phyloP scores from a whole-genome alignment of 73 alveolate genomes.

The Effrenium voratum region DNA sequence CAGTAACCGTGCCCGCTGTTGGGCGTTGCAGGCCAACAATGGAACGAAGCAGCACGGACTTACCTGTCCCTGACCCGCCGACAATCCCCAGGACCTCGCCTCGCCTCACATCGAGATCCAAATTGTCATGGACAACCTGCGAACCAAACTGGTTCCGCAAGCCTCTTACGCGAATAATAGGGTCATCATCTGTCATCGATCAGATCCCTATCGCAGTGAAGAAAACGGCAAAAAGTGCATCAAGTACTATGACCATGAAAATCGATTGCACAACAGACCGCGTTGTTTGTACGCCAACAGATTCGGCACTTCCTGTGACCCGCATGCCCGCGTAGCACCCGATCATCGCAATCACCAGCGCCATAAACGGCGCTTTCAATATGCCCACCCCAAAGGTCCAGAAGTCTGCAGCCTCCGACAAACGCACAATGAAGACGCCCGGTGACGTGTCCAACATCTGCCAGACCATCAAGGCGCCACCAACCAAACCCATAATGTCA shows the following conservation, averaged over 20 bases:
- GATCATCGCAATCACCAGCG: neutral
- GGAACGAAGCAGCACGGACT: neutral
- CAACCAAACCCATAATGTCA: no score
- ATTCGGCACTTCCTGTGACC: neutral
- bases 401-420: no score
- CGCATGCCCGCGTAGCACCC: neutral
- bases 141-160: neutral
- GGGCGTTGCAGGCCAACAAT: neutral
- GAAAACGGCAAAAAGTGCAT: neutral
- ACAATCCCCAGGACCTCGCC: neutral
- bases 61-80: neutral
- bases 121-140: neutral
- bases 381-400: neutral
- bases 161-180: neutral
- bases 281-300: neutral
- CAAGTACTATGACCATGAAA: neutral
- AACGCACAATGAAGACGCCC: no score
- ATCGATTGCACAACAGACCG: neutral
- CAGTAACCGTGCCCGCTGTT: neutral
- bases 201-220: neutral
- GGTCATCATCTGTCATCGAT: no score
- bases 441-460: no score
- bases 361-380: neutral
- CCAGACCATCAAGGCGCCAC: no score
- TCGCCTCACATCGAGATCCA: neutral